Evolutionary conservation across 139 green algal genomes (phyloP).

Genomic region (Desmodesmus armatus): DNA sequence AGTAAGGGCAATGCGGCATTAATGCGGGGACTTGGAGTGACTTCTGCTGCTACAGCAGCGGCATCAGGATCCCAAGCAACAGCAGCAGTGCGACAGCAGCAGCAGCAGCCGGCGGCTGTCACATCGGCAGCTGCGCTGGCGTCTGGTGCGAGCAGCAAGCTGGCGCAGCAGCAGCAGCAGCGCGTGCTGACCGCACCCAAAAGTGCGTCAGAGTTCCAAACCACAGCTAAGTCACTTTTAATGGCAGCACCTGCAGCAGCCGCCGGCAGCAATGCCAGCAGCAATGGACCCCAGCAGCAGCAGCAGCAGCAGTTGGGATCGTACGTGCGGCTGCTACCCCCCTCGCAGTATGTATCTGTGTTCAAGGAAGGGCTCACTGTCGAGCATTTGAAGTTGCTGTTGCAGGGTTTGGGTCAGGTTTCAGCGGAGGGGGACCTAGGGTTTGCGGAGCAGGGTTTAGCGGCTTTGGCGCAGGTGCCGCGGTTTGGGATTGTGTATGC

Average conservation of each 20-base stretch:
- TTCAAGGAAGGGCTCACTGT: conserved; percentile 10
- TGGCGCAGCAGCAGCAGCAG: neutral
- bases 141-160: neutral
- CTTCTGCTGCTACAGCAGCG: neutral
- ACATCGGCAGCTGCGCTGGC: neutral
- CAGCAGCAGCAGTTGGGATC: neutral
- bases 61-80: neutral
- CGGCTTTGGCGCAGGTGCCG: neutral
- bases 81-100: neutral
- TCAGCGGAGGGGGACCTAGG: neutral
- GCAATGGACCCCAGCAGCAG: neutral
- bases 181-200: neutral
- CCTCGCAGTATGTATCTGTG: neutral
- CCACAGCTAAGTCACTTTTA: neutral
- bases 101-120: neutral
- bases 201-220: neutral
- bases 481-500: conserved; percentile 22
- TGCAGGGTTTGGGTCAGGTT: neutral
- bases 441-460: neutral
- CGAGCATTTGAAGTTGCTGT: neutral
- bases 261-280: neutral
- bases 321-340: conserved; percentile 22
- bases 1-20: too few relatives aligned
- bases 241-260: neutral
- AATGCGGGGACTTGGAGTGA: too few relatives aligned